Base-by-base conservation (phyloP, 148 eudicot genomes). In the Cornus controversa region DNA sequence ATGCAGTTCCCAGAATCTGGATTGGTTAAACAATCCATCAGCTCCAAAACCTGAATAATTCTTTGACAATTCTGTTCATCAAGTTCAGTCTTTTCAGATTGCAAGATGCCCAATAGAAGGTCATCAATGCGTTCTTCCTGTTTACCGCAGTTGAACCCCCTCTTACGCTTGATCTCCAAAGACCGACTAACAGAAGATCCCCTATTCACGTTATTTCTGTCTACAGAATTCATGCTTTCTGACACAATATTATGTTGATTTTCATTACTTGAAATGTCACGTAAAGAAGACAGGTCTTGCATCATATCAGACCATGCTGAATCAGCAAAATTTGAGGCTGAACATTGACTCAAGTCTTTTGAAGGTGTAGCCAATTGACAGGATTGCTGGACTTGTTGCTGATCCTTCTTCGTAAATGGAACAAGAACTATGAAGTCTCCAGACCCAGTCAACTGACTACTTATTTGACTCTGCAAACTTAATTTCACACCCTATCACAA, bases 371-470 rank as follows among this genome's bases (percentile, higher is more conserved):
- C 34, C 2, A 31, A 31, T 71, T 68, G 81, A 76, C 81, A 81
- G 66, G 75, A 37, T 66, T 82, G 86, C 82, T 74, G 72, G 20
- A 68, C 58, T 74, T 81, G 87, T 70, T 79, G 78, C 71, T 75
- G 71, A 68, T 67, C 75, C 84, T 89, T 96, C 82, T 89, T 96
- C 27, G 82, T 75, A 80, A 85, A 93, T 14, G 99, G 99, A 78
- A 93, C 83, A 64, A 93, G 82, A 74, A 92, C 90, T 16, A 93
- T 54, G 80, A 93, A 93, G 4, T 91, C 97, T 28, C 87, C 89
- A 8, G 81, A 36, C 10, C 69, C 71, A 36, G 80, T 82, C 50
- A 77, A 66, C 66, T 83, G 84, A 72, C 86, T 81, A 72, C 87
- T 88, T 77, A 93, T 78, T 72, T 50, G 82, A 77, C 82, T 85